Base-by-base conservation (phyloP, 2,329 filamentous ascomycete species). In the Mycosphaerelloides madeirae region DNA sequence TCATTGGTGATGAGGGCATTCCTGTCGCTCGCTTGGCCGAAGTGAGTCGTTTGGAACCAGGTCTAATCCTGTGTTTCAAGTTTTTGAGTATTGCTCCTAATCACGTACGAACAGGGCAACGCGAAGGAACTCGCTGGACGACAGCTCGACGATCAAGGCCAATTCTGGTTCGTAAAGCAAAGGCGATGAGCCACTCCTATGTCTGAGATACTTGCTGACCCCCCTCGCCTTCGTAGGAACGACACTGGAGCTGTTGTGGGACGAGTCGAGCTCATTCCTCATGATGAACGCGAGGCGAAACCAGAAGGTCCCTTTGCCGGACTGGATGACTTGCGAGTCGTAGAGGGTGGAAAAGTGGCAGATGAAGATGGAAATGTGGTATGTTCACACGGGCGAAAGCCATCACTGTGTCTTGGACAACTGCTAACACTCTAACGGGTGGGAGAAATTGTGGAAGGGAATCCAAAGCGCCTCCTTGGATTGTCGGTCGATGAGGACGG, bases 401-500 rank as follows among this genome's bases (percentile, higher is more conserved):
- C n/a, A n/a, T n/a, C n/a, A n/a, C n/a, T n/a, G n/a, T n/a, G n/a
- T n/a, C n/a, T n/a, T n/a, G n/a, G n/a, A n/a, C n/a, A n/a, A n/a
- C n/a, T n/a, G n/a, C n/a, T n/a, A n/a, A n/a, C n/a, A n/a, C n/a
- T n/a, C n/a, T n/a, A n/a, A n/a, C n/a, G n/a, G n/a, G n/a, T 35
- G 11, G 78, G 78, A 36, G 61, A 68, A 36, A 68, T 80, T 29
- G 67, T 75, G 13, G 75, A 80, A 54, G 77, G 77, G 31, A 55
- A 55, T 42, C 65, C 76, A 19, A 88, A 87, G 74, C 72, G 75
- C 39, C 77, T 94, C 1, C 79, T 83, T 32, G 87, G 87, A 12
- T 81, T 86, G 36, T 60, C 73, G 8, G 87, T 93, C 13, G 87
- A 94, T 46, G 83, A 87, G 51, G 87, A 93, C 53, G 87, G 87